Evolutionary conservation across 1,139 yeast species (phyloP), one percentile per base, ranked within the genome.

Genomic region (Pichia sp.): DNA sequence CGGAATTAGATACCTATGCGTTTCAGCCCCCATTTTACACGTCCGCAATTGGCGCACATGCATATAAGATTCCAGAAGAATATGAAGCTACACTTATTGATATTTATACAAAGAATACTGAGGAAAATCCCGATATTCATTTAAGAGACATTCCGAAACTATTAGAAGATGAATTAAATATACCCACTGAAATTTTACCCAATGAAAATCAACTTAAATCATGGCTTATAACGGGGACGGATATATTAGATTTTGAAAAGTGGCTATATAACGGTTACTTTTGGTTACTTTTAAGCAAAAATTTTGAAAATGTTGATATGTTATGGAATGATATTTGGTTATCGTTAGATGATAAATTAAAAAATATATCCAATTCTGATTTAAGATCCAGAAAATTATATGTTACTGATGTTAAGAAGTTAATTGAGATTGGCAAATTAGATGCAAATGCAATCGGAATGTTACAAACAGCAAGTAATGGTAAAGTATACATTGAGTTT

Each of bases 201-300:
- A 24, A 40, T 1, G 48, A 54, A 0, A 59, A 60, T 6, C 51
- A 68, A 24, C 52, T 62, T 1, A 50, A 69, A 5, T 69, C 64
- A 20, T 51, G 54, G 54, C 27, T 40, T 7, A 47, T 47, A 29
- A 43, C 39, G 4, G 42, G 44, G 0, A 52, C 54, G 3, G 40
- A 43, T 23, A 57, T 73, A 6, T 62, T 75, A 10, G 79, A 73
- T 53, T 71, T 73, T 49, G 77, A 73, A 37, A 67, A 65, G 46
- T 57, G 72, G 43, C 46, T 73, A 30, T 56, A 59, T 31, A 56
- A 57, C 39, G 69, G 73, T 2, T 70, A 65, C 40, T 64, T 70
- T 29, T 51, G 73, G 42, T 48, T 73, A 33, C 55, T 67, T 12
- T 60, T 71, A 11, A 48, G 51, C 12, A 35, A 46, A 40, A 62